These are phyloP conservation scores for Exobasidium cylindrosporum DNA, from an alignment of 1,284 basidiomycete genomes.

Conservation along the genomic window DNA sequence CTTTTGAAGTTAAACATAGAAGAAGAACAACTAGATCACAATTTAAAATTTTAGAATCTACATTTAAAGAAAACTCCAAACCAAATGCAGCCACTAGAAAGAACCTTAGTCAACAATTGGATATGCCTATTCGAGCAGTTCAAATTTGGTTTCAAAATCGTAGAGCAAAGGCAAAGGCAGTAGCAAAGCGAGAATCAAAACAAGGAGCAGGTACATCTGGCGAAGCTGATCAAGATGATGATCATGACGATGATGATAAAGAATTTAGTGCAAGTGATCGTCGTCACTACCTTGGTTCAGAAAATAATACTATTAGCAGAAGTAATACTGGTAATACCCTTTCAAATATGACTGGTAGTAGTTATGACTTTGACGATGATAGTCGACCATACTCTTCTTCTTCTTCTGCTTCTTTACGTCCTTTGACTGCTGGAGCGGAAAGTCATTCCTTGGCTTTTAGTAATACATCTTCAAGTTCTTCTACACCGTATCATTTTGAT, in stretches of 20 bases:
- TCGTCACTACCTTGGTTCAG: not conserved
- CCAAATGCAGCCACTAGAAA: slow-evolving; percentile 40
- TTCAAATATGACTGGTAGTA: too few species aligned
- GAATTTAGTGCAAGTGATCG: not conserved
- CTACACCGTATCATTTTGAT: not conserved
- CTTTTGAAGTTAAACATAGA: slow-evolving; percentile 49
- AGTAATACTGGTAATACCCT: too few species aligned
- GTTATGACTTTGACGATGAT: too few species aligned
- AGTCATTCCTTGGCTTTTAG: too few species aligned
- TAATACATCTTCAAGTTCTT: too few species aligned
- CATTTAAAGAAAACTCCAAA: slow-evolving; percentile 40
- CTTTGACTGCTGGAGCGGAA: not conserved
- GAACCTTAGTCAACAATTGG: slow-evolving; percentile 35
- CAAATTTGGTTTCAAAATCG: slow-evolving; percentile 30
- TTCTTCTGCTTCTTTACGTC: not conserved
- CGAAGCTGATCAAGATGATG: too few species aligned
- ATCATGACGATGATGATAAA: not conserved
- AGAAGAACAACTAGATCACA: slow-evolving; percentile 45
- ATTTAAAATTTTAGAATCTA: slow-evolving; percentile 40
- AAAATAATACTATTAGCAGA: too few species aligned
- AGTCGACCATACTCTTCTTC: not conserved
- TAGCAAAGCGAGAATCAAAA: slow-evolving; percentile 24
- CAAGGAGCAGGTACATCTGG: too few species aligned
- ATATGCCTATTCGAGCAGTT: slow-evolving; percentile 40
- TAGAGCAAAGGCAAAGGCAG: slow-evolving; percentile 41